phyloP scores from a whole-genome alignment of 163 green algal genomes.

The Coccomyxa subellipsoidea region DNA sequence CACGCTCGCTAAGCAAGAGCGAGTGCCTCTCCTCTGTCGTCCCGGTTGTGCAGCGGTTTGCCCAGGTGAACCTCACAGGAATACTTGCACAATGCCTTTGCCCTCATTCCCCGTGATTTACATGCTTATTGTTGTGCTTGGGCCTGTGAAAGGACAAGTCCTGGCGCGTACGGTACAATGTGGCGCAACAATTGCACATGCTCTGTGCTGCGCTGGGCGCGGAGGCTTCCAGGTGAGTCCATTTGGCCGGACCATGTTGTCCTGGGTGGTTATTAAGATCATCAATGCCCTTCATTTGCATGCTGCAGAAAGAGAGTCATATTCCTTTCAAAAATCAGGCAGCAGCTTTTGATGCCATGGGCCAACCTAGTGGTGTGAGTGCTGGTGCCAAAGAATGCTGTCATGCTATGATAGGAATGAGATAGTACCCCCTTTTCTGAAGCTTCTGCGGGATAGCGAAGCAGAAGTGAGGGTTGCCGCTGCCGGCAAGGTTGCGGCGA shows the following conservation, averaged over 20 bases:
- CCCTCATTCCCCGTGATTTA: too few species aligned
- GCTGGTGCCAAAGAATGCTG: background rate
- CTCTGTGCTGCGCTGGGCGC: constrained; percentile 86
- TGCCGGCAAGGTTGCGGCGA: constrained; percentile 79
- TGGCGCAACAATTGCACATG: constrained; percentile 72
- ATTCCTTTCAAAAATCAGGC: too few species aligned
- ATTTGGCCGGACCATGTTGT: background rate
- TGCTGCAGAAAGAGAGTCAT: too few species aligned
- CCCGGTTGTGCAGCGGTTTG: constrained; percentile 87
- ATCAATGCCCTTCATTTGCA: background rate
- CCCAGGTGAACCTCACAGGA: constrained; percentile 40
- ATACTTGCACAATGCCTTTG: background rate
- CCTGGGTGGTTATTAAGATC: too few species aligned
- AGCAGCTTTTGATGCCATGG: too few species aligned
- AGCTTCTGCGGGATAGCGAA: constrained; percentile 87
- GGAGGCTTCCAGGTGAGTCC: constrained; percentile 63
- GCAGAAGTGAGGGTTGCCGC: constrained; percentile 94
- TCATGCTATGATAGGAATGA: constrained; percentile 48
- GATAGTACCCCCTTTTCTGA: constrained; percentile 83
- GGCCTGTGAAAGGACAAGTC: constrained; percentile 81
- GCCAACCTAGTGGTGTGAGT: too few species aligned
- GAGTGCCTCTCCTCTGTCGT: constrained; percentile 73
- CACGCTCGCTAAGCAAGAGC: constrained; percentile 66
- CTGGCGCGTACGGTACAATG: constrained; percentile 97
- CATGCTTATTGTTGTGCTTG: background rate